Evolutionary conservation across 345 rosid genomes (phyloP), one percentile per base, ranked within the genome.

Genomic region (Mercurialis annua): DNA sequence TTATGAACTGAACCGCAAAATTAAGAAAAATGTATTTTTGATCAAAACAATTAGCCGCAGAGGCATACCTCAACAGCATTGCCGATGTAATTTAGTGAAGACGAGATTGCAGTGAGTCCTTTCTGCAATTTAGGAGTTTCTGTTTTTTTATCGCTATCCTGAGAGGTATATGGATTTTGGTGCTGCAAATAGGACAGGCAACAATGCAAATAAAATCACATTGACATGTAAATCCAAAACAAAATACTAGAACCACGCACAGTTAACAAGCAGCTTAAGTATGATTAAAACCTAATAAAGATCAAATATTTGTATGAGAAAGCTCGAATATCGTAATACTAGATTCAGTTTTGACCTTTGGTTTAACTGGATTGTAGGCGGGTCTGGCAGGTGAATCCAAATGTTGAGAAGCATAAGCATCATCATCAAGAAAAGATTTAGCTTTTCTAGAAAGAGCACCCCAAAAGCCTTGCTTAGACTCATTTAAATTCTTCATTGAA

Each of bases 391-490:
- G 66, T 6, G 64, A 71, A 31, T 52, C 64, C 55, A 47, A 2
- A 10, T 61, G 67, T 21, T 62, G 55, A 6, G 59, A 43, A 47
- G 50, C 20, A 52, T 46, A 23, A 40, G n/a, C 63, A 54, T 66
- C 79, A 27, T 66, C 79, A 36, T 76, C 79, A 10, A 77, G 36
- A 65, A 69, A 34, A 12, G 71, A 73, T 73, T 77, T 69, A 60
- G 74, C 74, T 67, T 80, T 64, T 48, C 69, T 62, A 43, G 70
- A 68, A 71, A 71, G 42, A 48, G 66, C n/a, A 70, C 76, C 73
- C 67, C 72, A 56, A 56, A 66, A 70, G 40, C 70, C 66, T 69
- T 79, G 83, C 66, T 88, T 88, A 18, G 85, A 74, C 73, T 87
- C 90, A 38, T 79, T 79, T 38, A 82, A 53, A 54, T 59, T 49